These are phyloP conservation scores for Fusarium zealandicum DNA, from an alignment of 2,329 filamentous ascomycete genomes.

Conservation along the genomic window DNA sequence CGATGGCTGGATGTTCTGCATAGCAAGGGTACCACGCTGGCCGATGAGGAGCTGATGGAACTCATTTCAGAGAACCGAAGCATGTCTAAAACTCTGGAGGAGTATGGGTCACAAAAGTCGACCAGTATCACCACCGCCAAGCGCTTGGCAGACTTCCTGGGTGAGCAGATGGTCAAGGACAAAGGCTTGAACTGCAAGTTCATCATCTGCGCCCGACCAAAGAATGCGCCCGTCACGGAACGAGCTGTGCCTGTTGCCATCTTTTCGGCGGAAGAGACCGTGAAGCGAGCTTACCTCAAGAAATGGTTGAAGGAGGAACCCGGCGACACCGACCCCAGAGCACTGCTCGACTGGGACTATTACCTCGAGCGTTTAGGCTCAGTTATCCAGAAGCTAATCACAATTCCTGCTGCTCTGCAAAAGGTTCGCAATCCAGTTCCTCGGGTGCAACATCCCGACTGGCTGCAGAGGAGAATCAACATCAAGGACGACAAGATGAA, in stretches of 20 bases:
- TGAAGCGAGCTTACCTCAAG: constrained; percentile 87
- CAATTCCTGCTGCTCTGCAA: constrained; percentile 94
- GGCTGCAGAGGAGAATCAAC: constrained; percentile 92
- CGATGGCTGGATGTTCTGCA: constrained; percentile 96
- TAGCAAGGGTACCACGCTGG: constrained; percentile 84
- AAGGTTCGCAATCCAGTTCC: constrained; percentile 95
- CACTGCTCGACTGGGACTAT: constrained; percentile 95
- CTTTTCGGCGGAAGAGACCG: constrained; percentile 88
- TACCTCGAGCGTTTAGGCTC: constrained; percentile 95
- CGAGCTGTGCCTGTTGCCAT: constrained; percentile 94
- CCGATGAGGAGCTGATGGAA: constrained; percentile 96
- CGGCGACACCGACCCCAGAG: constrained; percentile 85
- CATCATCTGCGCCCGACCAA: constrained; percentile 90
- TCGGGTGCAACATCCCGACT: constrained; percentile 91
- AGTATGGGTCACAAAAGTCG: constrained; percentile 95
- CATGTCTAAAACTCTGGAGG: constrained; percentile 96
- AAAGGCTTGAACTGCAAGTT: constrained; percentile 99
- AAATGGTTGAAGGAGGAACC: constrained; percentile 98
- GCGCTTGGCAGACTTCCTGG: constrained; percentile 92
- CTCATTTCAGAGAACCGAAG: constrained; percentile 99
- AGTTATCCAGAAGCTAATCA: constrained; percentile 98
- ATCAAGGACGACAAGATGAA: constrained; percentile 97
- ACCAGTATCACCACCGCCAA: constrained; percentile 99
- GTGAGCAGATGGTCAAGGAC: constrained; percentile 99
- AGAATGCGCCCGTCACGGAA: constrained; percentile 91